These are phyloP conservation scores for Diaporthe helianthi DNA, from an alignment of 2,329 filamentous ascomycete genomes.

Conservation along the genomic window DNA sequence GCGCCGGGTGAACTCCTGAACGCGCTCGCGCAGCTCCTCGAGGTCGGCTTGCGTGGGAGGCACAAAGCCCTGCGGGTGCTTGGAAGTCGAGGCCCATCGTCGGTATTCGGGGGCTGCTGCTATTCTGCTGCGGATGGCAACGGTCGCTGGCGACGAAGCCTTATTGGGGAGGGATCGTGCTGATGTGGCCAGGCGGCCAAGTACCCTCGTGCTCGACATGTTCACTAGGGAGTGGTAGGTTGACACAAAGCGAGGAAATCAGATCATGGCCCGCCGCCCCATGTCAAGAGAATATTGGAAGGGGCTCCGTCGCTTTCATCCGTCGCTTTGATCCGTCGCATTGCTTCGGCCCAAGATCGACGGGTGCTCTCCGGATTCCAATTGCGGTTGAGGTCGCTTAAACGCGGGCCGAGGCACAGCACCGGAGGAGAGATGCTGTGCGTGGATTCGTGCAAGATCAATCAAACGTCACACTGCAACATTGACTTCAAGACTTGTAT, in stretches of 20 bases:
- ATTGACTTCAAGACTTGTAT: no score
- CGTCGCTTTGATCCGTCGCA: conserved; percentile 11
- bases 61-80: conserved; percentile 68
- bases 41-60: conserved; percentile 77
- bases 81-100: conserved; percentile 58
- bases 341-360: conserved; percentile 31
- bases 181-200: conserved; percentile 43
- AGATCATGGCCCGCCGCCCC: background rate
- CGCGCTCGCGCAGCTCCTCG: conserved; percentile 79
- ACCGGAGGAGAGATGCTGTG: no score
- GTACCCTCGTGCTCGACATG: conserved; percentile 51
- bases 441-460: background rate
- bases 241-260: background rate
- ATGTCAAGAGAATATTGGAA: background rate
- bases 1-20: conserved; percentile 87
- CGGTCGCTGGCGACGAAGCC: conserved; percentile 35
- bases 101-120: conserved; percentile 38
- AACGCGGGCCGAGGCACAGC: conserved; percentile 32
- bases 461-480: conserved; percentile 1
- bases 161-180: conserved; percentile 38
- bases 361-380: conserved; percentile 18
- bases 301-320: background rate
- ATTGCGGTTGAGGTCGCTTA: conserved; percentile 29
- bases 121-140: conserved; percentile 46
- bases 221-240: background rate